phyloP scores from a whole-genome alignment of 371 early-diverging fungal species.

The Fennellomyces sp. region DNA sequence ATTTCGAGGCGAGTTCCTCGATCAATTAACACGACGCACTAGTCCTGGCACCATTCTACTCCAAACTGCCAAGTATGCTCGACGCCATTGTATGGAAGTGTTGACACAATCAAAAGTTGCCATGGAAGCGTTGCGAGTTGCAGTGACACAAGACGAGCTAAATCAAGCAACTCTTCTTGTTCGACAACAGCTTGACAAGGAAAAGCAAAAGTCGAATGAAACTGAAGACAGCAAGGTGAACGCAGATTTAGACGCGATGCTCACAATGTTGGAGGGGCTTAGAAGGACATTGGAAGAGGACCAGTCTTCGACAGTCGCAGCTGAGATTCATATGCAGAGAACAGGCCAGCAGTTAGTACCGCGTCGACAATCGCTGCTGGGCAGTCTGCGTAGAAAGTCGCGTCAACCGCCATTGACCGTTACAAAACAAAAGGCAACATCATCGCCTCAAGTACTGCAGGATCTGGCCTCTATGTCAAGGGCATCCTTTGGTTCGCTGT shows the following conservation, averaged over 20 bases:
- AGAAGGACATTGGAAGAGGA: slow-evolving; percentile 4
- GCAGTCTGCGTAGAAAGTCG: slow-evolving; percentile 2
- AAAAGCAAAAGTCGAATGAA: too few species aligned
- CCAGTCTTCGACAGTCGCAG: background rate
- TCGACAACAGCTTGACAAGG: background rate
- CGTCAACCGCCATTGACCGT: background rate
- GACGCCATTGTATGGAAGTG: slow-evolving; percentile 15
- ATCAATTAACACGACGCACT: slow-evolving; percentile 9
- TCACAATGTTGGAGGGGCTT: background rate
- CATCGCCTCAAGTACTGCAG: background rate
- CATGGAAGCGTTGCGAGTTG: slow-evolving; percentile 5
- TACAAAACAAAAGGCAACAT: background rate
- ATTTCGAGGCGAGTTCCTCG: slow-evolving; percentile 17
- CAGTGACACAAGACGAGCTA: slow-evolving; percentile 4
- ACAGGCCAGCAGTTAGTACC: slow-evolving; percentile 2
- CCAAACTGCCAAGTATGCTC: slow-evolving; percentile 25
- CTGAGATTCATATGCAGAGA: slow-evolving; percentile 1
- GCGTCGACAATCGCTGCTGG: background rate
- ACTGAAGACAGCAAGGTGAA: too few species aligned
- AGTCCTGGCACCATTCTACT: slow-evolving; percentile 15
- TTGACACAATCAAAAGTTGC: slow-evolving; percentile 4
- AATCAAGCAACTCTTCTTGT: slow-evolving; percentile 9
- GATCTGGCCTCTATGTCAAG: background rate
- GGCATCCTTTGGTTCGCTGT: background rate
- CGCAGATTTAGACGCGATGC: background rate